Evolutionary conservation across 257 asterid genomes (phyloP).

Genomic region (Nicotiana obtusifolia): DNA sequence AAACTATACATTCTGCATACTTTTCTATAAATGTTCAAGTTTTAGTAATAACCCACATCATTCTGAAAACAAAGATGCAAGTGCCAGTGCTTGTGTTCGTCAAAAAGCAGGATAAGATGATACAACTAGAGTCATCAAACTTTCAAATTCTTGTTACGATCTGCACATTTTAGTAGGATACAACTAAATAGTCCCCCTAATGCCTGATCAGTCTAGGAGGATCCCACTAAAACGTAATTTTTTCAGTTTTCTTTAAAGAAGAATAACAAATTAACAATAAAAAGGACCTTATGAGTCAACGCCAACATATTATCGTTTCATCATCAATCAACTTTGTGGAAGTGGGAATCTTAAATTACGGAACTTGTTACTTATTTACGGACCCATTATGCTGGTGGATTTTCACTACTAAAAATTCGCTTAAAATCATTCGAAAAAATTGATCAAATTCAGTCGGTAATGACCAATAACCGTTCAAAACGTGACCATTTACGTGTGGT

Average conservation of each 20-base stretch:
- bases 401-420: too few relatives aligned
- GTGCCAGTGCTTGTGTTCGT: background rate
- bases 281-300: conserved; percentile 19
- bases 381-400: too few relatives aligned
- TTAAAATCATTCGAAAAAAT: too few relatives aligned
- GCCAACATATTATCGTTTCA: conserved; percentile 17
- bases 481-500: too few relatives aligned
- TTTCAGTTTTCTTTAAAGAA: background rate
- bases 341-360: background rate
- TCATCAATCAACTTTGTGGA: background rate
- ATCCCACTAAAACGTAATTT: conserved; percentile 16
- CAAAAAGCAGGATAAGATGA: background rate
- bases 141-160: conserved; percentile 19
- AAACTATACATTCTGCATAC: too few relatives aligned
- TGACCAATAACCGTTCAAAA: too few relatives aligned
- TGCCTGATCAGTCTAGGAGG: conserved; percentile 22
- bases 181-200: conserved; percentile 24
- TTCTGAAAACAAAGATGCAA: background rate
- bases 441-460: too few relatives aligned
- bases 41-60: background rate
- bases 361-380: too few relatives aligned
- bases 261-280: background rate
- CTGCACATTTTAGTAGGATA: conserved; percentile 31
- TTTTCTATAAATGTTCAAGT: too few relatives aligned
- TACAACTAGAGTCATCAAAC: conserved; percentile 18